Percentiles rank a stretch among this genome's conserved stretches.
Conservation (phyloP, 2,329 filamentous ascomycete species). For the Gnomoniopsis smithogilvyi region DNA sequence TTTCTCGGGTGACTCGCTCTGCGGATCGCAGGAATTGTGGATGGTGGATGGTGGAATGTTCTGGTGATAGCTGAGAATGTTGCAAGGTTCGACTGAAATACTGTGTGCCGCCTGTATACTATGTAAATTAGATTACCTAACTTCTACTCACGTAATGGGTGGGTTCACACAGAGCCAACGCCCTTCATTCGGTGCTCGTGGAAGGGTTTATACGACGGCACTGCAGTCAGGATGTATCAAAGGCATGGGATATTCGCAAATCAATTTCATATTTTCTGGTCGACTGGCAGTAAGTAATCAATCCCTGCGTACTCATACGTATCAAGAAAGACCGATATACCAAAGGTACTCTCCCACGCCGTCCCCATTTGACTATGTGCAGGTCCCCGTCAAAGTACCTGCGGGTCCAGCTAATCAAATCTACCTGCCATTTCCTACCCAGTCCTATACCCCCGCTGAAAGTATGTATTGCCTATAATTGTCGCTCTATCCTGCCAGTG, state of each 20-base stretch:
- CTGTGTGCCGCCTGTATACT: too few species aligned
- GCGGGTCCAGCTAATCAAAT: neutral
- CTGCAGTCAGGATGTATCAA: neutral
- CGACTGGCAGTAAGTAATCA: neutral
- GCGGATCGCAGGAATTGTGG: too few species aligned
- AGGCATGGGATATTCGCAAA: neutral
- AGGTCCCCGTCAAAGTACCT: neutral
- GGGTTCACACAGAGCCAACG: too few species aligned
- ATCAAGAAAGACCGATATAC: neutral
- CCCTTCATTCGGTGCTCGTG: too few species aligned
- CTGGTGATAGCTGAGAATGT: too few species aligned
- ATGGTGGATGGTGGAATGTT: too few species aligned
- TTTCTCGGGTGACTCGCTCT: too few species aligned
- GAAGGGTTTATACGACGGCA: too few species aligned
- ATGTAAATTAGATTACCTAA: too few species aligned
- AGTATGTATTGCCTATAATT: neutral
- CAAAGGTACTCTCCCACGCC: neutral
- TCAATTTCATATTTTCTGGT: neutral
- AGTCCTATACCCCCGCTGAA: neutral
- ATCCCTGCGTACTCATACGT: neutral
- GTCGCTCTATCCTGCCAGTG: constrained; percentile 8
- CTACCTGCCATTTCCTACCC: neutral
- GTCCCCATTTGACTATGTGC: neutral
- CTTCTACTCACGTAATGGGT: too few species aligned
- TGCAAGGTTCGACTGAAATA: too few species aligned